phyloP scores from a whole-genome alignment of 129 eudicot species.

The Centaurea solstitialis region DNA sequence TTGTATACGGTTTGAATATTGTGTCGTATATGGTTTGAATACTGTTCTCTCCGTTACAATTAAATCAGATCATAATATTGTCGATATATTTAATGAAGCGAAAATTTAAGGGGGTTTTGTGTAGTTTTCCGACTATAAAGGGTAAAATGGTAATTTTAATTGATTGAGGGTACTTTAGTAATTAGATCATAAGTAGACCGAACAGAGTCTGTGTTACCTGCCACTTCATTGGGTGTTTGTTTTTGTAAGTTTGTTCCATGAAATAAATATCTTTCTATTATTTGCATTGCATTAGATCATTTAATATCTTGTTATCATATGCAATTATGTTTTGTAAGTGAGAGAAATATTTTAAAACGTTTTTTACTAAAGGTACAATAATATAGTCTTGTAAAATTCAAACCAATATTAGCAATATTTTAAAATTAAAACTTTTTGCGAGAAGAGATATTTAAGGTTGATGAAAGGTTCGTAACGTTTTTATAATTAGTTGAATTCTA shows the following conservation, averaged over 20 bases:
- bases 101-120: background rate
- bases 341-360: background rate
- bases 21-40: background rate
- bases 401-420: background rate
- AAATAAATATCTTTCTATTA: background rate
- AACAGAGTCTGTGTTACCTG: background rate
- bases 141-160: background rate
- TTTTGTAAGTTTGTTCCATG: background rate
- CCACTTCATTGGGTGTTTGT: slow-evolving; percentile 1
- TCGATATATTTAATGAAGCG: background rate
- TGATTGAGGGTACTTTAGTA: background rate
- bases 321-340: background rate
- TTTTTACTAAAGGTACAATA: background rate
- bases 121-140: background rate
- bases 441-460: too few species aligned
- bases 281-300: slow-evolving; percentile 4
- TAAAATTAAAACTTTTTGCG: too few species aligned
- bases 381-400: background rate
- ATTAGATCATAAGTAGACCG: background rate
- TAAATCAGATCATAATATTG: background rate
- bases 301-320: background rate
- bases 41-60: background rate
- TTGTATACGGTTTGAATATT: background rate
- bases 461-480: too few species aligned
- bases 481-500: too few species aligned